Evolutionary conservation across 306 rosid species (phyloP).

Genomic region (Nissolia schottii): DNA sequence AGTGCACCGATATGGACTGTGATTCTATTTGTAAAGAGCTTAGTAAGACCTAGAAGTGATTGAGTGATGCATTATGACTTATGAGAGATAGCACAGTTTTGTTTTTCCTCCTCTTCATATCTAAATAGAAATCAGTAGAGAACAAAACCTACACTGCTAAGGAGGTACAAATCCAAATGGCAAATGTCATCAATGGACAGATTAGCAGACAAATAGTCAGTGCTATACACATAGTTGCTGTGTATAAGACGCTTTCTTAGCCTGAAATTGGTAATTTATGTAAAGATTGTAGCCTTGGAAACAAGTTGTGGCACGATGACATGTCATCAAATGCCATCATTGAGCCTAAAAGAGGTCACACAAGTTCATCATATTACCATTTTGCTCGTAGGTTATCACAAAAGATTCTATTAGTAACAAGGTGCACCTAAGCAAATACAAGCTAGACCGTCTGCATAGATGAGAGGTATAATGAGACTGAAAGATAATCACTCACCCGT

Average conservation of each 20-base stretch:
- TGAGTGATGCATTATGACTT: not conserved
- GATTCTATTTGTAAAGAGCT: slow-evolving; percentile 10
- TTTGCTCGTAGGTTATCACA: not conserved
- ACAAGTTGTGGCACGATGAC: not conserved
- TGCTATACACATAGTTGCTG: not conserved
- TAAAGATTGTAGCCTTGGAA: not conserved
- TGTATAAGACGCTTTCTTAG: slow-evolving; percentile 4
- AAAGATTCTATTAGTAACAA: slow-evolving; percentile 2
- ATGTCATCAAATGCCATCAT: not conserved
- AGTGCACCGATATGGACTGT: not conserved
- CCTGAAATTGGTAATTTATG: not conserved
- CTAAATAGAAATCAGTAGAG: not conserved
- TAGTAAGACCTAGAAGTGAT: not conserved
- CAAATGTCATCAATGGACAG: not conserved
- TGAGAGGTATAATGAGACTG: not conserved
- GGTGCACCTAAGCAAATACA: slow-evolving; percentile 7
- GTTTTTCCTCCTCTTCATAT: not conserved
- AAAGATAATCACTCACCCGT: slow-evolving; percentile 53
- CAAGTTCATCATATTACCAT: not conserved
- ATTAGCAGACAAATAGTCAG: not conserved
- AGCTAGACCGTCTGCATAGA: not conserved
- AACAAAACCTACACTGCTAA: not conserved
- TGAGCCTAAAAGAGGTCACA: slow-evolving; percentile 9
- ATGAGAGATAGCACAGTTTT: not conserved
- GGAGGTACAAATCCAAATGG: not conserved